Conservation (phyloP, 305 asterid genomes). For the Rubia peregrina region DNA sequence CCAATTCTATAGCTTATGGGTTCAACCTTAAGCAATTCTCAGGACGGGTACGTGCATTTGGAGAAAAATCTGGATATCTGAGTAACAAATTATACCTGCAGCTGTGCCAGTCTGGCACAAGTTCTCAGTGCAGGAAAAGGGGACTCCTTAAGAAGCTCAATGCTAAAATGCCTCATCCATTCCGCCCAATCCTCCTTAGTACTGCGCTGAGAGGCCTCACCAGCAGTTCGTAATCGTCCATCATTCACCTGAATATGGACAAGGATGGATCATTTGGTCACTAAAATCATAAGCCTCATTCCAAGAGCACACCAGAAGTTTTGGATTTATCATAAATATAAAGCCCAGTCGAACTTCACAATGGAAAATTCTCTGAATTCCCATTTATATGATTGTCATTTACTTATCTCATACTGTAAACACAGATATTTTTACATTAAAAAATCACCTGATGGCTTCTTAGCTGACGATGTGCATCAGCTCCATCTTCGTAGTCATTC, state of each 20-base stretch:
- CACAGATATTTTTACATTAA: neutral
- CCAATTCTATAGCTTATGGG: conserved; percentile 12
- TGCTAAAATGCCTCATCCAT: conserved; percentile 99
- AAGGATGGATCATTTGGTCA: conserved; percentile 6
- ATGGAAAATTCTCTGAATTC: neutral
- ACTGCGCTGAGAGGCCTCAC: conserved; percentile 99
- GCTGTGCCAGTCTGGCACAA: conserved; percentile 96
- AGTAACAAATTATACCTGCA: conserved; percentile 52
- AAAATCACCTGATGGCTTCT: conserved; percentile 60
- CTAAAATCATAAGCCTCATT: neutral
- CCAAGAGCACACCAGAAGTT: neutral
- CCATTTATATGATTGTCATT: neutral
- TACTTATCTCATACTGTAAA: neutral
- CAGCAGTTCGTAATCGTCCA: conserved; percentile 80
- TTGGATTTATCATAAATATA: neutral
- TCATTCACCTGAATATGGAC: conserved; percentile 68
- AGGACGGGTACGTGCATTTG: neutral
- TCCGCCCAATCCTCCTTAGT: conserved; percentile 99
- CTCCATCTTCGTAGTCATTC: conserved; percentile 56
- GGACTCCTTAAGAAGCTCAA: conserved; percentile 92
- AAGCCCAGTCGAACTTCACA: neutral
- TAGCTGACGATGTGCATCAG: conserved; percentile 53
- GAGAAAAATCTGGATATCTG: conserved; percentile 13
- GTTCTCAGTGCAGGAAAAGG: conserved; percentile 98
- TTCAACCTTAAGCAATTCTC: conserved; percentile 2